Percentiles rank a stretch among this genome's conserved stretches.
These are phyloP conservation scores for Psophocarpus tetragonolobus DNA, from an alignment of 306 rosid genomes.

Conservation along the genomic window DNA sequence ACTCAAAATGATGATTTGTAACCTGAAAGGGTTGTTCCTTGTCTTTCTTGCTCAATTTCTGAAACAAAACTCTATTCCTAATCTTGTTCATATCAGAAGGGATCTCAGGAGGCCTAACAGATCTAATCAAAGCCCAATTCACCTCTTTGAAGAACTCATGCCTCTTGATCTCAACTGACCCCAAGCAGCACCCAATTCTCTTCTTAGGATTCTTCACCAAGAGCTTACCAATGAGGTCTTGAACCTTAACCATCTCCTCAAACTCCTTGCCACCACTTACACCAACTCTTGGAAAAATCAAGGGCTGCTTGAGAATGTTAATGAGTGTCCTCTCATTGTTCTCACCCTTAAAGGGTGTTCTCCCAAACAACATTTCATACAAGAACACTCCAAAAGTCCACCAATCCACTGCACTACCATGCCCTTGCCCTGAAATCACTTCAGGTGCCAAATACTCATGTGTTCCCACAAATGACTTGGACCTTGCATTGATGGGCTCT, in stretches of 20 bases:
- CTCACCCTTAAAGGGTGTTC: background rate
- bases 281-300: background rate
- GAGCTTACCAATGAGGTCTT: background rate
- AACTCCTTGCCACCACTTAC: background rate
- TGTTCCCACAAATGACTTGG: background rate
- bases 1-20: background rate
- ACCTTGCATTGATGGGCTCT: background rate
- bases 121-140: background rate
- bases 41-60: background rate
- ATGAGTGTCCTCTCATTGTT: background rate
- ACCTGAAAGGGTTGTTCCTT: background rate
- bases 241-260: background rate
- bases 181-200: constrained; percentile 1
- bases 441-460: background rate
- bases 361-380: background rate
- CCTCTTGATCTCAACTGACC: background rate
- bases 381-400: background rate
- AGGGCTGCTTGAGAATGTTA: background rate
- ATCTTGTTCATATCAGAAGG: background rate
- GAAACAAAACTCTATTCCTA: background rate
- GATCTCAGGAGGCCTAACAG: background rate
- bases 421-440: background rate
- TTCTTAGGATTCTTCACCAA: background rate
- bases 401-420: constrained; percentile 6
- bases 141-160: background rate